Evolutionary conservation across 768 basidiomycete species (phyloP).

Genomic region (Termitomyces heimii): DNA sequence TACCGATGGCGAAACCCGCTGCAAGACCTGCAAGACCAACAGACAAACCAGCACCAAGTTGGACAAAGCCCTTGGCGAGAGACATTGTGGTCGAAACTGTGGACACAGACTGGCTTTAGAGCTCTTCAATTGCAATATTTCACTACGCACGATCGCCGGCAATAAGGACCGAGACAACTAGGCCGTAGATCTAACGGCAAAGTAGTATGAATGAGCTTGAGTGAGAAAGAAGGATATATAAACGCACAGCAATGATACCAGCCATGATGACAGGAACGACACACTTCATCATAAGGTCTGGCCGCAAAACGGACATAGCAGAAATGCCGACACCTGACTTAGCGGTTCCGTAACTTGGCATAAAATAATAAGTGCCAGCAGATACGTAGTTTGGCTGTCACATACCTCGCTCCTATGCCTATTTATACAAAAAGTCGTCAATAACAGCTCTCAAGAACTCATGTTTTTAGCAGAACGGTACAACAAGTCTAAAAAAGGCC

Average conservation of each 20-base stretch:
- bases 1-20: conserved; percentile 96
- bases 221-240: not conserved
- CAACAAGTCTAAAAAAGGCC: not conserved
- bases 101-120: not conserved
- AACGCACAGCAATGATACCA: conserved; percentile 97
- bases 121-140: not conserved
- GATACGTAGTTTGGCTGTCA: conserved; percentile 12
- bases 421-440: conserved; percentile 7
- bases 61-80: conserved; percentile 89
- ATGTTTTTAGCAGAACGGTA: not conserved
- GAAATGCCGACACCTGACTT: conserved; percentile 98
- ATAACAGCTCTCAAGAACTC: not conserved
- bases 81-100: conserved; percentile 75
- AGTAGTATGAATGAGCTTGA: not conserved
- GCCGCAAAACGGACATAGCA: conserved; percentile 96
- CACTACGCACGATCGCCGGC: conserved; percentile 68
- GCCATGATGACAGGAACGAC: conserved; percentile 98
- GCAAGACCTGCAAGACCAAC: conserved; percentile 94
- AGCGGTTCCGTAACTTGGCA: conserved; percentile 89
- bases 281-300: conserved; percentile 98
- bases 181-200: conserved; percentile 77
- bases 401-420: conserved; percentile 87
- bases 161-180: conserved; percentile 98
- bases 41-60: conserved; percentile 89
- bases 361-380: conserved; percentile 8